Percentiles rank a stretch among this genome's conserved stretches.
Conservation (phyloP, 1,284 basidiomycete species). For the Cryptococcus sp. region DNA sequence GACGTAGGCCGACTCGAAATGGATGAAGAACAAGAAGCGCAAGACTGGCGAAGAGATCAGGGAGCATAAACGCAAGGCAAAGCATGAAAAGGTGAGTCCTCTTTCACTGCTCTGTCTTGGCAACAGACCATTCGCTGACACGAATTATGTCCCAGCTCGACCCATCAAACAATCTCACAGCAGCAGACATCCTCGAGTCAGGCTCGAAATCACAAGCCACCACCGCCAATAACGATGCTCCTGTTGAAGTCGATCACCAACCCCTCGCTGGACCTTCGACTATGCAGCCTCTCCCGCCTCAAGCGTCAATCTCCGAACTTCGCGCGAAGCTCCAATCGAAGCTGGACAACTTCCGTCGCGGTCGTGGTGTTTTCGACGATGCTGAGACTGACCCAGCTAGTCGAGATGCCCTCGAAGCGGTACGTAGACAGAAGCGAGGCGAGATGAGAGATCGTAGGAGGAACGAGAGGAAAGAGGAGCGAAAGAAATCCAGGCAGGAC, state of each 20-base stretch:
- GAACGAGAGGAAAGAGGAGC: slow-evolving; percentile 80
- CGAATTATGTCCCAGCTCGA: slow-evolving; percentile 65
- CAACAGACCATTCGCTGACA: no score
- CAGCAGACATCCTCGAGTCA: slow-evolving; percentile 65
- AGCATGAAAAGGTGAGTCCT: slow-evolving; percentile 71
- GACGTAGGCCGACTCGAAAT: slow-evolving; percentile 64
- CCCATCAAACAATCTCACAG: slow-evolving; percentile 80
- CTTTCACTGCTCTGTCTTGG: background rate
- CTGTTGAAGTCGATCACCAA: background rate
- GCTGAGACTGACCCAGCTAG: slow-evolving; percentile 42
- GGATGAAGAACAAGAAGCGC: slow-evolving; percentile 86
- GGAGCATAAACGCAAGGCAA: slow-evolving; percentile 80
- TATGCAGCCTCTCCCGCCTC: slow-evolving; percentile 61
- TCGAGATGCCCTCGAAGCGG: slow-evolving; percentile 77
- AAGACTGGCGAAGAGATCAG: slow-evolving; percentile 79
- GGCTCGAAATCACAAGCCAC: slow-evolving; percentile 48
- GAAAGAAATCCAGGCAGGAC: slow-evolving; percentile 59
- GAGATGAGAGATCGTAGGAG: slow-evolving; percentile 77
- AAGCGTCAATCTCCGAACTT: slow-evolving; percentile 68
- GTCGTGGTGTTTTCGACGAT: slow-evolving; percentile 54
- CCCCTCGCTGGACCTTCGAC: background rate
- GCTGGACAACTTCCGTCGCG: slow-evolving; percentile 65
- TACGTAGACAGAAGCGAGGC: slow-evolving; percentile 71
- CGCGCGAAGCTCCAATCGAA: slow-evolving; percentile 75
- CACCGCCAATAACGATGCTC: slow-evolving; percentile 33